A percentile compares a stretch with the other conserved stretches of the same genome.
Evolutionary conservation across 805 yeast species (phyloP).

Genomic region (Jamesozyma lodderae): DNA sequence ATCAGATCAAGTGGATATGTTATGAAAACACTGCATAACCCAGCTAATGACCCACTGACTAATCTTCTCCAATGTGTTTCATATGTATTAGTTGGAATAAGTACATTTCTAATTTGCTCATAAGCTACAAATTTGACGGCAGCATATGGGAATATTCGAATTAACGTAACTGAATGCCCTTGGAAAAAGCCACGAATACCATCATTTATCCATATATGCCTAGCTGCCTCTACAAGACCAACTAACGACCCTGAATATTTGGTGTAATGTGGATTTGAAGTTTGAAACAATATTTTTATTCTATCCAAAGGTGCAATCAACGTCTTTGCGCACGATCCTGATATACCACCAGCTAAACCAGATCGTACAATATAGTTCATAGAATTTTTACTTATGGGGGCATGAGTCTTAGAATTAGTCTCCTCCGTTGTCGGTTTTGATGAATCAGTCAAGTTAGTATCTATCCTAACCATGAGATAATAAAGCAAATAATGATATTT

Average conservation of each 20-base stretch:
- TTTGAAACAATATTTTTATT: slow-evolving; percentile 89
- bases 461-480: no score
- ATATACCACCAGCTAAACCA: slow-evolving; percentile 90
- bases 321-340: slow-evolving; percentile 95
- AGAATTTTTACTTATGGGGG: slow-evolving; percentile 50
- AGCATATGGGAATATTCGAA: slow-evolving; percentile 92
- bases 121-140: slow-evolving; percentile 94
- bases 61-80: slow-evolving; percentile 80
- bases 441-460: no score
- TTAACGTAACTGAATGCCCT: slow-evolving; percentile 89
- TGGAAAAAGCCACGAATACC: slow-evolving; percentile 80
- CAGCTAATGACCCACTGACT: slow-evolving; percentile 84
- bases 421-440: slow-evolving; percentile 6
- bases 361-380: slow-evolving; percentile 71
- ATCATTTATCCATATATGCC: slow-evolving; percentile 53
- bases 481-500: no score
- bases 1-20: slow-evolving; percentile 90
- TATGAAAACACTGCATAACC: slow-evolving; percentile 73
- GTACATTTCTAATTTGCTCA: slow-evolving; percentile 74
- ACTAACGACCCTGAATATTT: slow-evolving; percentile 69
- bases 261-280: slow-evolving; percentile 81
- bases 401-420: neutral
- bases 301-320: slow-evolving; percentile 92
- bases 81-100: slow-evolving; percentile 64
- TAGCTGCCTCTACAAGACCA: slow-evolving; percentile 70